Evolutionary conservation across 2,329 filamentous ascomycete genomes (phyloP).

Genomic region (Remersonia thermophila): DNA sequence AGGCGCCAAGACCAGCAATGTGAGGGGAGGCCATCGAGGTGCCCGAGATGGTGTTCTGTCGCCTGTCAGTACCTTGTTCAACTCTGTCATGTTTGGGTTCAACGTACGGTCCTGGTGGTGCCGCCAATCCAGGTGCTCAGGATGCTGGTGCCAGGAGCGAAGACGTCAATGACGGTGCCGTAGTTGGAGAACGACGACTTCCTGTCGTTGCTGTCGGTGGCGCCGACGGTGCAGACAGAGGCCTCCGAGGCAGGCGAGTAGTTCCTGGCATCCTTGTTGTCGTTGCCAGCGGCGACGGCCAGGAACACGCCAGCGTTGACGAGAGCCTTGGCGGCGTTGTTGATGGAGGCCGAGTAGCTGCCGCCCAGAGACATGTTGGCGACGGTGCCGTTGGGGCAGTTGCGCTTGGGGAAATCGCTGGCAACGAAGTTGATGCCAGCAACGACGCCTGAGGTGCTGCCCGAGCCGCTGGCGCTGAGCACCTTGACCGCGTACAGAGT

Average conservation of each 20-base stretch:
- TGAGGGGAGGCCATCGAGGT: slow-evolving; percentile 29
- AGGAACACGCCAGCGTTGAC: slow-evolving; percentile 37
- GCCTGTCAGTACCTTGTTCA: too few relatives aligned
- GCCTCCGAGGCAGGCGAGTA: slow-evolving; percentile 36
- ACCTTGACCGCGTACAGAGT: slow-evolving; percentile 33
- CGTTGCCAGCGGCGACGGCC: slow-evolving; percentile 44
- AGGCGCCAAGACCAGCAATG: slow-evolving; percentile 24
- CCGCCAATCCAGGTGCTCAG: slow-evolving; percentile 35
- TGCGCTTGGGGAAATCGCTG: slow-evolving; percentile 22
- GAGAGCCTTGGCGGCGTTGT: slow-evolving; percentile 36
- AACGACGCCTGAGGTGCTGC: slow-evolving; percentile 28
- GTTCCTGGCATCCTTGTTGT: slow-evolving; percentile 26
- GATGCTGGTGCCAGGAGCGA: slow-evolving; percentile 36
- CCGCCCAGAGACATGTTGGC: slow-evolving; percentile 47
- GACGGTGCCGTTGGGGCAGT: slow-evolving; percentile 32
- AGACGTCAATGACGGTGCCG: slow-evolving; percentile 36
- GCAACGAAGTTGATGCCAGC: slow-evolving; percentile 32
- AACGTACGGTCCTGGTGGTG: slow-evolving; percentile 11
- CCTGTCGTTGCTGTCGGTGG: slow-evolving; percentile 29
- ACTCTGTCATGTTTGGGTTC: too few relatives aligned
- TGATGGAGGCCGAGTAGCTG: slow-evolving; percentile 30
- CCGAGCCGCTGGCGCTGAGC: slow-evolving; percentile 25
- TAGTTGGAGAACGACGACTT: slow-evolving; percentile 36
- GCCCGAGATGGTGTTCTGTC: slow-evolving; percentile 30
- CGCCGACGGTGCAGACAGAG: slow-evolving; percentile 41